Conservation (phyloP, 768 basidiomycete genomes). For the Tulasnella sp. region DNA sequence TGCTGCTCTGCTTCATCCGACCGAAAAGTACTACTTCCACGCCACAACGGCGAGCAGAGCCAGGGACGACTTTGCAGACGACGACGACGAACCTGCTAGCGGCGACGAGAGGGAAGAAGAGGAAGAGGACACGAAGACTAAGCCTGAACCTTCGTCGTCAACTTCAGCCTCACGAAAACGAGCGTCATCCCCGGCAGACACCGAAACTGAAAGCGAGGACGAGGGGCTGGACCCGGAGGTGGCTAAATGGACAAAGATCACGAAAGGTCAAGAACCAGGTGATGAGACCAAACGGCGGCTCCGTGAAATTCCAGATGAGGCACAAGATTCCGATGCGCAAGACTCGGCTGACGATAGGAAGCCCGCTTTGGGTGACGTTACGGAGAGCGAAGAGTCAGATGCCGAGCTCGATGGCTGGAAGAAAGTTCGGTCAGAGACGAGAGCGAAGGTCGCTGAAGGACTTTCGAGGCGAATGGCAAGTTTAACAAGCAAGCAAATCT, state of each 20-base stretch:
- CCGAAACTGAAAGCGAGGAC: constrained; percentile 26
- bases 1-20: constrained; percentile 50
- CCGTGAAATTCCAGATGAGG: constrained; percentile 3
- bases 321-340: constrained; percentile 17
- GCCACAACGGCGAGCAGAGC: constrained; percentile 46
- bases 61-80: constrained; percentile 34
- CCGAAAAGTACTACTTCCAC: constrained; percentile 78
- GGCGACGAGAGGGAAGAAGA: background rate
- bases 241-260: constrained; percentile 9
- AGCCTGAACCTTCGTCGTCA: background rate
- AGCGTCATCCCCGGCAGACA: background rate
- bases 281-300: constrained; percentile 15
- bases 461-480: constrained; percentile 6
- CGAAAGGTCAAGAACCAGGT: constrained; percentile 26
- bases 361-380: constrained; percentile 32
- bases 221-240: constrained; percentile 6
- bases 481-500: background rate
- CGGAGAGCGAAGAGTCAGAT: constrained; percentile 53
- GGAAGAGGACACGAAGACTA: background rate
- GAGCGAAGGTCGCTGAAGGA: constrained; percentile 20
- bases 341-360: constrained; percentile 25
- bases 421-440: constrained; percentile 26
- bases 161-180: background rate
- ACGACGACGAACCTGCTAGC: constrained; percentile 25
- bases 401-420: constrained; percentile 59